Evolutionary conservation across 108 stramenopile genomes (phyloP).

Genomic region (Epithemia pelagica): DNA sequence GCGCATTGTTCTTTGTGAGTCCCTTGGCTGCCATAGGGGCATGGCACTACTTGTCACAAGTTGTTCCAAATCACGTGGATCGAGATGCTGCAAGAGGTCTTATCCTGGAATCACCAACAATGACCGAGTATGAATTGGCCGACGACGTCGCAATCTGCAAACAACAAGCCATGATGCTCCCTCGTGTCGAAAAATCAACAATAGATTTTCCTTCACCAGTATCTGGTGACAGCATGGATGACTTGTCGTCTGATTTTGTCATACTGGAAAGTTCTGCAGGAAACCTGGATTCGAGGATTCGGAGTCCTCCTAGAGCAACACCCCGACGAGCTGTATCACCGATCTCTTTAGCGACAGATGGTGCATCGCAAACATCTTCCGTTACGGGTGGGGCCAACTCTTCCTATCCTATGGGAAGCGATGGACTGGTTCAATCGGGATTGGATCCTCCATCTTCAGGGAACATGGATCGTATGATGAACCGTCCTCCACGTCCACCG

Average conservation of each 20-base stretch:
- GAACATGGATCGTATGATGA: neutral
- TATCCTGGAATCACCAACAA: slow-evolving; percentile 34
- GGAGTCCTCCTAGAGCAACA: neutral
- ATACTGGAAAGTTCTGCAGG: neutral
- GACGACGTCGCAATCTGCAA: slow-evolving; percentile 7
- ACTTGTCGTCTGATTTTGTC: neutral
- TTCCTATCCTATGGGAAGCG: neutral
- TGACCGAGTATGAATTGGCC: slow-evolving; percentile 30
- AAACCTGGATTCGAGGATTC: neutral
- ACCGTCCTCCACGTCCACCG: neutral
- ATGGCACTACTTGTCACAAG: slow-evolving; percentile 35
- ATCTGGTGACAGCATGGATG: neutral
- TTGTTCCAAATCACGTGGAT: slow-evolving; percentile 58
- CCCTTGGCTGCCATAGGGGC: slow-evolving; percentile 60
- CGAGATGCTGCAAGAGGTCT: slow-evolving; percentile 62
- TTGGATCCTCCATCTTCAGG: neutral
- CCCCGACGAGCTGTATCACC: neutral
- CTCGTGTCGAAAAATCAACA: slow-evolving; percentile 1
- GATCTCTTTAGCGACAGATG: neutral
- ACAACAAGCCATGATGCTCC: neutral
- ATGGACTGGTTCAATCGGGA: neutral
- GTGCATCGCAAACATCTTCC: neutral
- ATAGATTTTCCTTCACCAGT: neutral
- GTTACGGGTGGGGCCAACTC: too few relatives aligned
- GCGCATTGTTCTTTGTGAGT: slow-evolving; percentile 59